Percentiles rank a stretch among this genome's conserved stretches.
Evolutionary conservation across 306 rosid species (phyloP).

Genomic region (Vicia villosa): DNA sequence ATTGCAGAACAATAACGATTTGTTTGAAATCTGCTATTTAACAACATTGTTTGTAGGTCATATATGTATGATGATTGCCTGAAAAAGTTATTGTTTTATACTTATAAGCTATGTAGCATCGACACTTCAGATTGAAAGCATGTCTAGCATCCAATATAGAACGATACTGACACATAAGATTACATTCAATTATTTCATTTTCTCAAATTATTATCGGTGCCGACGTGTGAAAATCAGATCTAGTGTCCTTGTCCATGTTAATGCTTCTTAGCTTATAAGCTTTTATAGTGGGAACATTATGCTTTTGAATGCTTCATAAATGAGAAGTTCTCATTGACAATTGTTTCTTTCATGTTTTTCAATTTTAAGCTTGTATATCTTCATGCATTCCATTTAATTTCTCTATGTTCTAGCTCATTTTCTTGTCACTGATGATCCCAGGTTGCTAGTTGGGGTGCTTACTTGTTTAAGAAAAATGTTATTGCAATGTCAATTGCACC

Average conservation of each 20-base stretch:
- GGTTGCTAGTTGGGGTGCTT: slow-evolving; percentile 93
- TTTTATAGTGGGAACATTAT: slow-evolving; percentile 6
- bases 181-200: neutral
- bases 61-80: slow-evolving; percentile 4
- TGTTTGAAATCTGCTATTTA: neutral
- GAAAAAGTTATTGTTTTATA: slow-evolving; percentile 7
- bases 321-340: slow-evolving; percentile 13
- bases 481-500: slow-evolving; percentile 80
- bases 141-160: neutral
- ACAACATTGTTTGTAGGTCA: neutral
- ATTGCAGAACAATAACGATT: neutral
- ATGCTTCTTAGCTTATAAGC: neutral
- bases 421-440: slow-evolving; percentile 38
- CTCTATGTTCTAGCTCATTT: slow-evolving; percentile 28
- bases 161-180: neutral
- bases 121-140: neutral
- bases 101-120: slow-evolving; percentile 1
- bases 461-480: slow-evolving; percentile 70
- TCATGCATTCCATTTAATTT: slow-evolving; percentile 3
- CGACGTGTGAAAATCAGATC: neutral
- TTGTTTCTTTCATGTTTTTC: neutral
- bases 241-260: neutral
- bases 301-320: slow-evolving; percentile 31
- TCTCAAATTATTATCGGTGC: neutral
- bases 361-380: slow-evolving; percentile 16